Conservation (phyloP, 2,329 filamentous ascomycete species). For the Colletotrichum magnum region DNA sequence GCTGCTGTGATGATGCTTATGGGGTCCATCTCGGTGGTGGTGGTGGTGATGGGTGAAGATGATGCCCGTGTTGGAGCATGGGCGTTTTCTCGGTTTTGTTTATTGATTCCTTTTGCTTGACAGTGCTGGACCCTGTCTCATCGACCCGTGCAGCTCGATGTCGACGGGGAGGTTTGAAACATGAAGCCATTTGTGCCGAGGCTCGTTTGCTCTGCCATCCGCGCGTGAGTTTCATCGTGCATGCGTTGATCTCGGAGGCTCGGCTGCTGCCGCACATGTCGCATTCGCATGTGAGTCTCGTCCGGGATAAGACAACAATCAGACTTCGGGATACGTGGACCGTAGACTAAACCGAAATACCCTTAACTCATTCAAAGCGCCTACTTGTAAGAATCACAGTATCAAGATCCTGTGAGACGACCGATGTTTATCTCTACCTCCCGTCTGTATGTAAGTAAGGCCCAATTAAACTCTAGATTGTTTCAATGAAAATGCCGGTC, state of each 20-base stretch:
- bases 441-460: too few species aligned
- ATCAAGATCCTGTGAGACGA: too few species aligned
- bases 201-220: background rate
- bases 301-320: too few species aligned
- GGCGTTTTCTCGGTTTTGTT: constrained; percentile 2
- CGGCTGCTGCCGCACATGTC: background rate
- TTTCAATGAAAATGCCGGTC: too few species aligned
- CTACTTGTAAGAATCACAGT: too few species aligned
- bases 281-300: background rate
- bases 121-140: background rate
- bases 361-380: too few species aligned
- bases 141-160: background rate
- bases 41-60: background rate
- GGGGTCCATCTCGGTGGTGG: constrained; percentile 44
- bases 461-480: too few species aligned
- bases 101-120: background rate
- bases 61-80: background rate
- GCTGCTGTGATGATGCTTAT: constrained; percentile 44
- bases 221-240: constrained; percentile 11
- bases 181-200: constrained; percentile 7
- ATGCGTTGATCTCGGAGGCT: background rate
- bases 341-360: too few species aligned
- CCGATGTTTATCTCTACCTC: too few species aligned
- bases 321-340: too few species aligned
- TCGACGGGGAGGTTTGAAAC: constrained; percentile 10